A percentile compares a stretch with the other conserved stretches of the same genome.
phyloP scores from a whole-genome alignment of 2,329 filamentous ascomycete genomes.

The Fusarium sp. region DNA sequence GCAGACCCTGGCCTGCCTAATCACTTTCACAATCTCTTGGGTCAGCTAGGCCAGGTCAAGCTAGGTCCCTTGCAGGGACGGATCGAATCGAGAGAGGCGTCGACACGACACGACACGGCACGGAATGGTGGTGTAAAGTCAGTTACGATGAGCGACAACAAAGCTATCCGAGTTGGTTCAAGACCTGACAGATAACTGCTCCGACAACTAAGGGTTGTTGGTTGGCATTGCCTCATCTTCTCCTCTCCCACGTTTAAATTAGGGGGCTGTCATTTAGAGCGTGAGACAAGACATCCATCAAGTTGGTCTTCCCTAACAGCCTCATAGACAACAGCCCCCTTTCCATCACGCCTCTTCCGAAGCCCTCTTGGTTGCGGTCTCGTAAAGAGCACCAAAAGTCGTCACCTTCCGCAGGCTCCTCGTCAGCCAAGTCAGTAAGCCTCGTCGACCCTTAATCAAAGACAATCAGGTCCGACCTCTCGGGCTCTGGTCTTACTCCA shows the following conservation, averaged over 20 bases:
- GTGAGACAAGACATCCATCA: constrained; percentile 5
- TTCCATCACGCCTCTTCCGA: constrained; percentile 15
- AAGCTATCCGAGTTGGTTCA: constrained; percentile 12
- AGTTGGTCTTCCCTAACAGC: neutral
- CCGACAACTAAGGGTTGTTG: constrained; percentile 2
- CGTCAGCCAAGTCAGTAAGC: constrained; percentile 37
- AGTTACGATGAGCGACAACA: constrained; percentile 11
- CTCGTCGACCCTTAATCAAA: constrained; percentile 47
- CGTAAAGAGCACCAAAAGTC: constrained; percentile 10
- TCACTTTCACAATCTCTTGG: constrained; percentile 29
- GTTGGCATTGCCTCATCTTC: constrained; percentile 7
- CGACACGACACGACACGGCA: neutral
- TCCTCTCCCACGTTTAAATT: neutral
- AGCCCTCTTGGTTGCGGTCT: constrained; percentile 10
- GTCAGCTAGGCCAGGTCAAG: constrained; percentile 23
- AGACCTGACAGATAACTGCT: constrained; percentile 10
- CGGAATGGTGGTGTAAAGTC: constrained; percentile 4
- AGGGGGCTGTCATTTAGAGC: neutral
- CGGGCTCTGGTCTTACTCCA: constrained; percentile 40
- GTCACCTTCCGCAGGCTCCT: constrained; percentile 34
- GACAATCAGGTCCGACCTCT: constrained; percentile 41
- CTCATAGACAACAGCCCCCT: constrained; percentile 5
- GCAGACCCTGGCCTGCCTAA: constrained; percentile 21
- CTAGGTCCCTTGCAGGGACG: constrained; percentile 22
- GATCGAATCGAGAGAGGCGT: constrained; percentile 38